These are phyloP conservation scores for Yamadazyma aaseri DNA, from an alignment of 1,139 yeast genomes.

Conservation along the genomic window DNA sequence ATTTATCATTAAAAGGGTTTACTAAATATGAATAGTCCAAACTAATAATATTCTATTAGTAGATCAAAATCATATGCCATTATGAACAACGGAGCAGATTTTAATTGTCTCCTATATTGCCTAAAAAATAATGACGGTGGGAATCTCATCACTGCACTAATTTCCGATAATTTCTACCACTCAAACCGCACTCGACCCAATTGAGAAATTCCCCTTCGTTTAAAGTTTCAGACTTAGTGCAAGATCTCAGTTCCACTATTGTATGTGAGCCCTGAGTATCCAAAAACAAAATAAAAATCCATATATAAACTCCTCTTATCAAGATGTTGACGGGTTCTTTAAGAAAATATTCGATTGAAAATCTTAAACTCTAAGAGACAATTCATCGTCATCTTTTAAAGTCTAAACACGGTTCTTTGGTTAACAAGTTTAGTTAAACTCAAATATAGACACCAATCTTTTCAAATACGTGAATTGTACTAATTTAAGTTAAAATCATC, in stretches of 20 bases:
- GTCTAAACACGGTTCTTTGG: background rate
- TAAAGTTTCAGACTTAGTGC: background rate
- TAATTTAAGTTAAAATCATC: background rate
- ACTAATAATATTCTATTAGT: no score
- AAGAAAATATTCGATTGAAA: background rate
- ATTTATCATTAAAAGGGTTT: no score
- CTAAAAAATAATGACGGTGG: background rate
- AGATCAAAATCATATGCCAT: no score
- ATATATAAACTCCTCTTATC: background rate
- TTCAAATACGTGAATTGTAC: background rate
- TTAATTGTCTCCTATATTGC: no score
- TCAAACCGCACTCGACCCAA: background rate
- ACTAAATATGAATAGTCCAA: no score
- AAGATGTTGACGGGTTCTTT: no score
- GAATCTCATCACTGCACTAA: background rate
- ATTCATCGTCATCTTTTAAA: background rate
- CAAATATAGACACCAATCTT: no score
- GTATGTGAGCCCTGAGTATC: background rate
- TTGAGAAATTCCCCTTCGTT: conserved; percentile 1
- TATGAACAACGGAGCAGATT: no score
- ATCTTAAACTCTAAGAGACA: background rate
- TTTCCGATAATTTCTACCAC: background rate
- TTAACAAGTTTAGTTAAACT: background rate
- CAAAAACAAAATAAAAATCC: background rate
- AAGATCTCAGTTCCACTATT: background rate